Conservation (phyloP, 306 rosid species). For the Quercus glauca region DNA sequence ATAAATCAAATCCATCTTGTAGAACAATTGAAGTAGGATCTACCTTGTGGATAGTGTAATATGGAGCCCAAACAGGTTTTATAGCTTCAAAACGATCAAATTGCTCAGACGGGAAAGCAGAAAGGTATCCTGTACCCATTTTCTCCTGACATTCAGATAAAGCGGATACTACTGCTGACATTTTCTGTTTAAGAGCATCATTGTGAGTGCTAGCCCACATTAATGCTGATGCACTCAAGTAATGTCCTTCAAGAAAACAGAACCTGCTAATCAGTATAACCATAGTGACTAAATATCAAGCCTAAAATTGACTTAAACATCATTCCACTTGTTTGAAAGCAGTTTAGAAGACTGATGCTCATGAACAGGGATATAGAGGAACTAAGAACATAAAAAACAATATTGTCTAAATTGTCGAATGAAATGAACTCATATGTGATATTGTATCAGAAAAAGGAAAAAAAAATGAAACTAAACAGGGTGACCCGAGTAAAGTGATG, state of each 20-base stretch:
- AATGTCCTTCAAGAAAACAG: conserved; percentile 67
- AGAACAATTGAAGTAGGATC: not conserved
- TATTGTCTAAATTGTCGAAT: conserved; percentile 1
- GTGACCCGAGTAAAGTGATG: not conserved
- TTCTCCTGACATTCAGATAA: conserved; percentile 67
- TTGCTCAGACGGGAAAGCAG: conserved; percentile 74
- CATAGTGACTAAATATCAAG: conserved; percentile 12
- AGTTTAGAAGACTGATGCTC: conserved; percentile 1
- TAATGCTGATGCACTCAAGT: conserved; percentile 80
- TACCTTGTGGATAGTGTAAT: conserved; percentile 98
- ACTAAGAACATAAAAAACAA: not conserved
- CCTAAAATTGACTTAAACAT: not conserved
- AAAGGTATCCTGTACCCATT: conserved; percentile 80
- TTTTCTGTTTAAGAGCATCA: conserved; percentile 48
- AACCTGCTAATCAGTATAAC: conserved; percentile 22
- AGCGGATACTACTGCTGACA: conserved; percentile 51
- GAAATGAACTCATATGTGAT: not conserved
- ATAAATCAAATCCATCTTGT: conserved; percentile 1
- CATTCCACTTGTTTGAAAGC: conserved; percentile 6
- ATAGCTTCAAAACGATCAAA: conserved; percentile 74
- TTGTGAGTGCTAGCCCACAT: conserved; percentile 89
- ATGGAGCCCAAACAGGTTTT: conserved; percentile 82
- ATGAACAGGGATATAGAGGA: conserved; percentile 7
- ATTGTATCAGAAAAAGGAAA: not conserved
- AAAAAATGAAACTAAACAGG: not conserved